phyloP scores from a whole-genome alignment of 257 asterid genomes.

The Nicotiana paniculata region DNA sequence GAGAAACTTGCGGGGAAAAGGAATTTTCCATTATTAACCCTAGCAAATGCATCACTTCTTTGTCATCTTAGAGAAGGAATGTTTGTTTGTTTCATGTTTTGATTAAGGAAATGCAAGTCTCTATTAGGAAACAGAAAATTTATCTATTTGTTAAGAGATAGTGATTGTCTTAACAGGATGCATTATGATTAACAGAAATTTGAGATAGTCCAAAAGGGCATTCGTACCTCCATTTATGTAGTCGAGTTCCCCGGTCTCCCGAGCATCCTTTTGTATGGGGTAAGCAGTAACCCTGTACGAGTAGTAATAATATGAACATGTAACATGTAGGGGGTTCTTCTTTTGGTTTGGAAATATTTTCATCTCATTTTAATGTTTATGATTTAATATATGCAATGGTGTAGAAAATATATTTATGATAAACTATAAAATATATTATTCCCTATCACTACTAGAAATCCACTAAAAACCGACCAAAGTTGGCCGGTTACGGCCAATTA shows the following conservation, averaged over 20 bases:
- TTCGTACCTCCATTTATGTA: slow-evolving; percentile 85
- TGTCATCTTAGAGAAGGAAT: not conserved
- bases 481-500: no score
- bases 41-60: no score
- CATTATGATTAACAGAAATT: not conserved
- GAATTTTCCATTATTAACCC: not conserved
- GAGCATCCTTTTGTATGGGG: slow-evolving; percentile 45
- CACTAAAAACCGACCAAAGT: no score
- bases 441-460: no score
- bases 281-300: slow-evolving; percentile 72
- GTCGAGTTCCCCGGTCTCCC: slow-evolving; percentile 82
- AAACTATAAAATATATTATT: no score
- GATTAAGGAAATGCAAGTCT: no score
- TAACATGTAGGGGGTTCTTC: no score
- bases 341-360: no score
- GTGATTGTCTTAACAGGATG: not conserved
- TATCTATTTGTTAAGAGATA: not conserved
- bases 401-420: no score
- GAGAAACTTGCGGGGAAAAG: not conserved
- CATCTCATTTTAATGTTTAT: no score
- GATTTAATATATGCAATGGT: no score
- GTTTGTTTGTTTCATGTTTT: not conserved
- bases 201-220: no score
- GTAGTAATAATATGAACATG: not conserved
- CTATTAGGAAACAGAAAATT: not conserved